These are phyloP conservation scores for Marsdenia floribunda DNA, from an alignment of 257 asterid genomes.

Conservation along the genomic window DNA sequence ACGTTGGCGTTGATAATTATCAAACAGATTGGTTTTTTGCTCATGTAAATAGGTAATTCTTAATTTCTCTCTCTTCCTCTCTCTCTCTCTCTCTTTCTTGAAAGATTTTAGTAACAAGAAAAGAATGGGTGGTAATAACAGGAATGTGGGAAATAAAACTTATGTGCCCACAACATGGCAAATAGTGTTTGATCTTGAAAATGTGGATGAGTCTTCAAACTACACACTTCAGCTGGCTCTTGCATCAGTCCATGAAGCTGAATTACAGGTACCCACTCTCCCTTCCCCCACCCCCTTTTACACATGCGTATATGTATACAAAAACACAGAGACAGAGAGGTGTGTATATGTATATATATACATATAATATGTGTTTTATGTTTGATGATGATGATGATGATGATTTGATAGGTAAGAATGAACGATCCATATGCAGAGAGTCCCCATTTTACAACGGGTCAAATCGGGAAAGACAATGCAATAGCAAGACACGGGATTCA, in stretches of 20 bases:
- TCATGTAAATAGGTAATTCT: constrained; percentile 61
- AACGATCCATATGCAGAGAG: constrained; percentile 21
- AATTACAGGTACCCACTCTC: constrained; percentile 45
- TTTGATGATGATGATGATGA: no score
- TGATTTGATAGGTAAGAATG: constrained; percentile 48
- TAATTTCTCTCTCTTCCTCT: neutral
- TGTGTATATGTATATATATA: neutral
- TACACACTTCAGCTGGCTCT: constrained; percentile 67
- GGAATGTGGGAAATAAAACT: constrained; percentile 51
- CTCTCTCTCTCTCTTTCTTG: neutral
- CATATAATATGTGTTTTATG: no score
- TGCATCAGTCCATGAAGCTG: constrained; percentile 72
- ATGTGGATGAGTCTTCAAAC: constrained; percentile 26
- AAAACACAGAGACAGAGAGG: no score
- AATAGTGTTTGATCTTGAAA: constrained; percentile 44
- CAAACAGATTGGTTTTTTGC: constrained; percentile 80
- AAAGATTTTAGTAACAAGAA: neutral
- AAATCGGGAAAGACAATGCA: constrained; percentile 56
- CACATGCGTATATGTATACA: neutral
- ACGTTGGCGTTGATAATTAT: constrained; percentile 39
- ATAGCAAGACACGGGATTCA: constrained; percentile 92
- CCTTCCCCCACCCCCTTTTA: neutral
- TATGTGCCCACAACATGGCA: constrained; percentile 77
- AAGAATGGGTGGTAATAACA: constrained; percentile 6
- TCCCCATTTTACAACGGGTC: constrained; percentile 40